Evolutionary conservation across 805 yeast species (phyloP), one percentile per base, ranked within the genome.

Genomic region (Wickerhamomyces xylosicus): DNA sequence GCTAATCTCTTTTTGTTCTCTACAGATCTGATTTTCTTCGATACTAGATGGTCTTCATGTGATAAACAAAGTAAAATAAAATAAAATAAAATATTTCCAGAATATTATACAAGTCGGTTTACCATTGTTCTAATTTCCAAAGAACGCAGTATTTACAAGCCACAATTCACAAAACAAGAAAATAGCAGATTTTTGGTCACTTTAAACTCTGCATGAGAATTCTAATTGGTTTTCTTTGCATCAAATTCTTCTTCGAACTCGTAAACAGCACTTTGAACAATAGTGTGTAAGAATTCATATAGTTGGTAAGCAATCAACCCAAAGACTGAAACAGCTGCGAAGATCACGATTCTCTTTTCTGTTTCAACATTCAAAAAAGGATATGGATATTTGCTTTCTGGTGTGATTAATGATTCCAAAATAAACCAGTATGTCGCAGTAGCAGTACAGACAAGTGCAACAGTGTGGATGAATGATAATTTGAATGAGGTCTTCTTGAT

Each of bases 361-460:
- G 62, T 69, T 5, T 58, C 62, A 13, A 72, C 79, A 51, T 79
- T 72, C 49, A 81, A 60, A 51, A 81, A 81, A 8, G 79, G 82
- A 51, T 81, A 81, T 0, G 90, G 90, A 47, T 73, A 80, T 15
- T 57, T 61, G 7, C 72, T 72, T 19, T 63, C 62, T 25, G 69
- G 58, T 40, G 69, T 72, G 19, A 80, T 62, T 42, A 77, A 54
- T 8, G 48, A 36, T 41, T 70, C 67, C 39, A 81, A 59, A 54
- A 68, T 66, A 34, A 58, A 50, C 73, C 82, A 79, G 54, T 81
- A 81, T 3, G 61, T 58, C 0, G 53, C 43, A 1, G 81, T 66
- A 16, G 77, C 52, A 0, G 45, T 27, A 3, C 58, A 42, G 18
- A 73, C 62, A 6, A 67, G 46, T 1, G 51, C 25, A 34, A 75